phyloP scores from a whole-genome alignment of 75 land plant genomes.

The Pinus albicaulis region DNA sequence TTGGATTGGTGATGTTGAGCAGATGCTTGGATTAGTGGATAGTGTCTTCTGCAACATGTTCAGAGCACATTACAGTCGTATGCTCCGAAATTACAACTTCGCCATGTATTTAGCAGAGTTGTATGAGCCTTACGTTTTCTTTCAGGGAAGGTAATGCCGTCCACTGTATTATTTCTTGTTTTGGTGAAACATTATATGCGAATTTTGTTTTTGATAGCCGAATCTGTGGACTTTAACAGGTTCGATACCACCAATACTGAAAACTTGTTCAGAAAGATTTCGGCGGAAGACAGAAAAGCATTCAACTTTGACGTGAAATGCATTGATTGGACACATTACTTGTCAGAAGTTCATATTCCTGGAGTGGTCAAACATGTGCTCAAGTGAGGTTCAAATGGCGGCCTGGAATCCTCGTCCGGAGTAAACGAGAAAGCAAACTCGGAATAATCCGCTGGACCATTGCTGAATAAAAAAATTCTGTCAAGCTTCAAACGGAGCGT shows the following conservation, averaged over 20 bases:
- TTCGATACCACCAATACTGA: conserved; percentile 61
- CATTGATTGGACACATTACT: conserved; percentile 64
- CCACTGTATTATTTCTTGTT: not conserved
- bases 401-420: too few species aligned
- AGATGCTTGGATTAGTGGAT: conserved; percentile 24
- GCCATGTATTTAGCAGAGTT: conserved; percentile 44
- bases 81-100: conserved; percentile 19
- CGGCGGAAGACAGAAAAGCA: conserved; percentile 18
- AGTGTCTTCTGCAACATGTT: conserved; percentile 20
- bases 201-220: not conserved
- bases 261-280: conserved; percentile 19
- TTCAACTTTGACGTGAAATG: conserved; percentile 55
- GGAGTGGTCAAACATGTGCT: conserved; percentile 51
- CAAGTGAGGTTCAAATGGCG: too few species aligned
- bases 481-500: too few species aligned
- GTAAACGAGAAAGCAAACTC: too few species aligned
- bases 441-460: too few species aligned
- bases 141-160: conserved; percentile 44
- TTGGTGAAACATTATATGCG: not conserved
- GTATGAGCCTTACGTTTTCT: conserved; percentile 62
- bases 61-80: not conserved
- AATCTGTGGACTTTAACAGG: conserved; percentile 12
- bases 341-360: conserved; percentile 55
- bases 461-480: too few species aligned
- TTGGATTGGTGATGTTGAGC: not conserved